A percentile compares a stretch with the other conserved stretches of the same genome.
Evolutionary conservation across 352 stramenopile species (phyloP).

Genomic region (Phytophthora sojae): DNA sequence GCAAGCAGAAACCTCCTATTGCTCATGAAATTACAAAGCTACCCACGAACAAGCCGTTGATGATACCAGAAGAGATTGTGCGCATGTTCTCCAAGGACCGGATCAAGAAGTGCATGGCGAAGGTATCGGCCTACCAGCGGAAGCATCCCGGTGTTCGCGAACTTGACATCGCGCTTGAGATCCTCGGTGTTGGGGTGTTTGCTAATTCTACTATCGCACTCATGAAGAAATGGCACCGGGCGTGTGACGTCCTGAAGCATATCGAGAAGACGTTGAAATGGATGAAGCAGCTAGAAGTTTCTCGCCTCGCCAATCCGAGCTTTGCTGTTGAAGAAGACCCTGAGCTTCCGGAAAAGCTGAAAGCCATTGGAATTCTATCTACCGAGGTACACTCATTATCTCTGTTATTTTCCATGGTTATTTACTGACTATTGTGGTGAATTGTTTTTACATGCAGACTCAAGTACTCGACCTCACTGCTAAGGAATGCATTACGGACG

Average conservation of each 20-base stretch:
- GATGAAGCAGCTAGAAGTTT: background rate
- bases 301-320: background rate
- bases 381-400: background rate
- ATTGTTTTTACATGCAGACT: background rate
- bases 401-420: background rate
- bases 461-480: background rate
- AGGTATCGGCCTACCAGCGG: background rate
- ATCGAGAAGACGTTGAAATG: background rate
- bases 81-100: background rate
- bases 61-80: background rate
- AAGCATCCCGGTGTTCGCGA: background rate
- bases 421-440: background rate
- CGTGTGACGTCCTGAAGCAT: background rate
- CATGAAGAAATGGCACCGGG: background rate
- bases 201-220: background rate
- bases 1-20: background rate
- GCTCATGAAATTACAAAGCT: background rate
- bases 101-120: background rate
- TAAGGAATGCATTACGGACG: background rate
- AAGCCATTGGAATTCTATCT: background rate
- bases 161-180: background rate
- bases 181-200: background rate
- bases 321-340: background rate
- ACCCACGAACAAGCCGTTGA: background rate
- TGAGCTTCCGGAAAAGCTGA: background rate